Conservation (phyloP, 2,329 filamentous ascomycete genomes). For the Diplodia intermedia region DNA sequence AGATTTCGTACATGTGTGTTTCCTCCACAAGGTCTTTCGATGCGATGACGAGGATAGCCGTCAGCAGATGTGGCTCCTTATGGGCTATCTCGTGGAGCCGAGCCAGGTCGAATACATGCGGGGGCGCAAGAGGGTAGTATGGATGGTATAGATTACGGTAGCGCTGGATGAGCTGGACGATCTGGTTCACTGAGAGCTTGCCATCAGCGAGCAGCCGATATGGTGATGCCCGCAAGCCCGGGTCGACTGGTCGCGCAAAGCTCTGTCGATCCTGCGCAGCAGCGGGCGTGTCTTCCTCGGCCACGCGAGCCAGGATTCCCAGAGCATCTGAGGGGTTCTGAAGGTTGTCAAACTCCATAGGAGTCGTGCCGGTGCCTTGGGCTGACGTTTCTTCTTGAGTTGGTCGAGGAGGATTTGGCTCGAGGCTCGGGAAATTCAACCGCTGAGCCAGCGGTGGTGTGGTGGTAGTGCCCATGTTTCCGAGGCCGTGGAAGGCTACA, state of each 20-base stretch:
- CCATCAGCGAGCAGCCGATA: conserved; percentile 54
- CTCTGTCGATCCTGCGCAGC: conserved; percentile 8
- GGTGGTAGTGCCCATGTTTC: conserved; percentile 46
- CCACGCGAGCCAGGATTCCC: conserved; percentile 57
- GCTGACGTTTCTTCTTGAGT: conserved; percentile 3
- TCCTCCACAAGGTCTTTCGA: conserved; percentile 73
- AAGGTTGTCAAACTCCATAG: conserved; percentile 50
- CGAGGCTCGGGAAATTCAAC: conserved; percentile 24
- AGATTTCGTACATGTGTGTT: conserved; percentile 68
- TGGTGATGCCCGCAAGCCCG: conserved; percentile 40
- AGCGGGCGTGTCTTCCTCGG: conserved; percentile 41
- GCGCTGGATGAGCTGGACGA: conserved; percentile 62
- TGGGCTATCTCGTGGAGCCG: conserved; percentile 63
- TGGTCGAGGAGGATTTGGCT: conserved; percentile 16
- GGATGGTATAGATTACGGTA: conserved; percentile 72
- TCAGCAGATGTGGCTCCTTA: conserved; percentile 71
- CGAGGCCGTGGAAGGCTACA: conserved; percentile 45
- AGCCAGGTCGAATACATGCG: conserved; percentile 62
- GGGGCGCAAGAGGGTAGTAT: conserved; percentile 72
- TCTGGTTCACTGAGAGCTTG: conserved; percentile 52
- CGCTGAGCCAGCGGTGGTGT: conserved; percentile 25
- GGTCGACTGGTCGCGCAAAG: conserved; percentile 40
- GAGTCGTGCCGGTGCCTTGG: conserved; percentile 17
- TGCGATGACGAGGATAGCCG: conserved; percentile 72
- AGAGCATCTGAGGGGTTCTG: conserved; percentile 59